Base-by-base conservation (phyloP, 2,329 filamentous ascomycete genomes). In the Fusarium nisikadoi region DNA sequence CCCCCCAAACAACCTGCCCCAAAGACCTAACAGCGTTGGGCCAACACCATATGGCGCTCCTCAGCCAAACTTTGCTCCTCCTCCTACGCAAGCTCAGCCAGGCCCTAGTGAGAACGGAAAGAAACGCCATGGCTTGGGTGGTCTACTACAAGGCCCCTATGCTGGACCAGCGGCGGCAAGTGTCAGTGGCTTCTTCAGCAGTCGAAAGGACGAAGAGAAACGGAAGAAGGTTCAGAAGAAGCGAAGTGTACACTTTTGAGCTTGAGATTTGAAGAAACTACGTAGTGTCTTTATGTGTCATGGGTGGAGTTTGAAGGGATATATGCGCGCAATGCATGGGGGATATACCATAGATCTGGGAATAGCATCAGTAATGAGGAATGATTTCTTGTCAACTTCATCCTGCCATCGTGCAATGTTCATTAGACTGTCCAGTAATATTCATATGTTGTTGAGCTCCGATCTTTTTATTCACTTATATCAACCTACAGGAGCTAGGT, bases 21-120 rank as follows among this genome's bases (percentile, higher is more conserved):
- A 82, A 1, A 79, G 87, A n/a, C 87, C 87, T 2, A 74, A 81
- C 41, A 89, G 86, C 67, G 84, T 83, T 16, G 86, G 84, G 2
- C 84, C 86, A 9, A 72, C 74, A 54, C 76, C 73, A 9, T 73
- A 57, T 47, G 62, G 67, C 39, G 70, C 62, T 4, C 64, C 71
- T 20, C 66, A 77, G 33, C 68, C 68, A 36, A 68, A 70, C 54
- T 71, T 76, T 59, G 56, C 73, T 47, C 68, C 76, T n/a, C 71
- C 74, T 12, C 73, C 74, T 46, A 65, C 73, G n/a, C 67, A 77
- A 27, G 33, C 70, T 35, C 73, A 74, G 45, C 46, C 65, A 43
- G 65, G 73, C 33, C 66, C 62, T 8, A 63, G 59, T 45, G 72
- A 64, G 20, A 62, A 67, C 6, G 75, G 75, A 8, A 77, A 75